phyloP scores from a whole-genome alignment of 768 basidiomycete genomes.

The Cystoderma amianthinum region DNA sequence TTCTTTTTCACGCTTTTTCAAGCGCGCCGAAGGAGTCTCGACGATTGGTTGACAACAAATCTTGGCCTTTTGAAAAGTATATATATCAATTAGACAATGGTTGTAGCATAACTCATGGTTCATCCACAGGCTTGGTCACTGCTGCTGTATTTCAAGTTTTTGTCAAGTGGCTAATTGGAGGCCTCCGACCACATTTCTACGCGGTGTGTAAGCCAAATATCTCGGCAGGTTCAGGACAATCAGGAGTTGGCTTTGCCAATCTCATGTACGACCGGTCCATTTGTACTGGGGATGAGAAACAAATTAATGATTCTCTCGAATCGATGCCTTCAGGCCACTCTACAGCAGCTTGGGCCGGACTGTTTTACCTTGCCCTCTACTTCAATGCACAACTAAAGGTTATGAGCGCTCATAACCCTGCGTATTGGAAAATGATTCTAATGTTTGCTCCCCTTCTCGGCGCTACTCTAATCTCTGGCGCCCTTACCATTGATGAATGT shows the following conservation, averaged over 20 bases:
- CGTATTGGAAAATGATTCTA: conserved; percentile 59
- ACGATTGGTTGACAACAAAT: conserved; percentile 41
- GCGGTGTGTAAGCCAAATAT: conserved; percentile 44
- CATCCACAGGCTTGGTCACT: conserved; percentile 18
- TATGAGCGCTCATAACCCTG: conserved; percentile 51
- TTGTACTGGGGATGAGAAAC: conserved; percentile 48
- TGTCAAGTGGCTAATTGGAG: conserved; percentile 48
- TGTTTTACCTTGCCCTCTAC: conserved; percentile 38
- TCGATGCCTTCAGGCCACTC: conserved; percentile 53
- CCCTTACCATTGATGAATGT: conserved; percentile 52
- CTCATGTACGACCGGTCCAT: conserved; percentile 46
- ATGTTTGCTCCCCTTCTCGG: conserved; percentile 51
- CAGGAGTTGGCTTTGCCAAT: conserved; percentile 37
- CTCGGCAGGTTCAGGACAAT: conserved; percentile 13
- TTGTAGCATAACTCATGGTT: conserved; percentile 21
- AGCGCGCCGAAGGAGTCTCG: conserved; percentile 35
- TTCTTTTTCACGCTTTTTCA: conserved; percentile 51
- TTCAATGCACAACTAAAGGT: conserved; percentile 54
- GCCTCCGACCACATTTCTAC: conserved; percentile 44
- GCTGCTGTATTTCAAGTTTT: conserved; percentile 35
- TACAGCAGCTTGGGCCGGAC: conserved; percentile 50
- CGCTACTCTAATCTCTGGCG: conserved; percentile 47
- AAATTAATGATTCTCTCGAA: conserved; percentile 51
- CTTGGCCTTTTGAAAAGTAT: conserved; percentile 49
- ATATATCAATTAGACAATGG: conserved; percentile 26